Conservation (phyloP, 345 rosid genomes). For the Hirschfeldia incana region DNA sequence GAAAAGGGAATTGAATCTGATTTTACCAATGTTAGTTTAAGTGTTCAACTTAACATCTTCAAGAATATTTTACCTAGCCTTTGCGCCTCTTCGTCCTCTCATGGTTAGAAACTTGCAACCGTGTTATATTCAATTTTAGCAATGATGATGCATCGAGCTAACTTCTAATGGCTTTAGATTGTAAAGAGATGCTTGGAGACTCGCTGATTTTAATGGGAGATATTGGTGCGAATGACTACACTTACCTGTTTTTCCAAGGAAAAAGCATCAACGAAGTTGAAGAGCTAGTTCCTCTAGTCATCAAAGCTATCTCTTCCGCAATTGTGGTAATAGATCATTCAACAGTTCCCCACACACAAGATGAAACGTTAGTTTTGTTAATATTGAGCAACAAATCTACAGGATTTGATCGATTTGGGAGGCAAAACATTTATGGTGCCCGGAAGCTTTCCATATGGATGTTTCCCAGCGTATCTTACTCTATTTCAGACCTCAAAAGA, state of each 20-base stretch:
- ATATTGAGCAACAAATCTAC: conserved; percentile 2
- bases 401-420: conserved; percentile 52
- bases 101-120: conserved; percentile 20
- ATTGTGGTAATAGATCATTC: conserved; percentile 37
- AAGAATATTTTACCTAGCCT: conserved; percentile 42
- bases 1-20: conserved; percentile 35
- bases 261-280: conserved; percentile 24
- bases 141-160: neutral
- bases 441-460: conserved; percentile 48
- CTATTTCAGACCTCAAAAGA: conserved; percentile 20
- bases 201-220: conserved; percentile 56
- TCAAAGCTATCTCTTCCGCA: conserved; percentile 37
- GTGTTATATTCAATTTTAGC: neutral
- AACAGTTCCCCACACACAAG: neutral
- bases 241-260: conserved; percentile 31
- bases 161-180: conserved; percentile 22
- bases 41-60: conserved; percentile 44
- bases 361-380: neutral
- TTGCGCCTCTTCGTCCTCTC: conserved; percentile 36
- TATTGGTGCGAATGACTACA: conserved; percentile 59
- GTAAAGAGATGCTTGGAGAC: conserved; percentile 32
- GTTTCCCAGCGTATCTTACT: conserved; percentile 38
- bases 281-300: conserved; percentile 41
- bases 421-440: conserved; percentile 51
- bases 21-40: conserved; percentile 39